Conservation (phyloP, 2,329 filamentous ascomycete species). For the Lecanicillium sp. region DNA sequence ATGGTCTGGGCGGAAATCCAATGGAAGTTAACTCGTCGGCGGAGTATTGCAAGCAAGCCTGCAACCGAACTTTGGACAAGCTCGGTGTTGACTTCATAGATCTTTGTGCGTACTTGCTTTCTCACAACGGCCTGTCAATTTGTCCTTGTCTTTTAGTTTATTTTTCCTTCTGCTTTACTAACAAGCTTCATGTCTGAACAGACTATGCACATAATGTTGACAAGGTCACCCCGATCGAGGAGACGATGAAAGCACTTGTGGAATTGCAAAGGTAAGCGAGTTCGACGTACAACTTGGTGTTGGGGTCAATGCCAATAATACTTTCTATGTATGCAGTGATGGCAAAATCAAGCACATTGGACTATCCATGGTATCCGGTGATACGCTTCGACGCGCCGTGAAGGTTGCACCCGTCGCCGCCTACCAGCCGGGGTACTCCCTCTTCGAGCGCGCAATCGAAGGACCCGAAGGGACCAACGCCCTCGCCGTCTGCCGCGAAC, state of each 20-base stretch:
- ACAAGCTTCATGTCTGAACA: not conserved
- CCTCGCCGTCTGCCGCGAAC: conserved; percentile 43
- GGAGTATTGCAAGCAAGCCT: conserved; percentile 14
- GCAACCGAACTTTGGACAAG: conserved; percentile 26
- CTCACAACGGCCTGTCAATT: conserved; percentile 36
- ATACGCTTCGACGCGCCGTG: conserved; percentile 40
- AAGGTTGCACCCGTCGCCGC: conserved; percentile 39
- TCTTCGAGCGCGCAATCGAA: conserved; percentile 51
- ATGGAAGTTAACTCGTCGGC: conserved; percentile 14
- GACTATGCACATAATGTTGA: conserved; percentile 9
- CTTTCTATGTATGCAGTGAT: conserved; percentile 26
- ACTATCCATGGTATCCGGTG: conserved; percentile 35
- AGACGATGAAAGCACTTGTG: conserved; percentile 38
- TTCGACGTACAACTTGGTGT: no score
- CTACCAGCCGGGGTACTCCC: conserved; percentile 44
- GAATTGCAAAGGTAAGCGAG: conserved; percentile 25
- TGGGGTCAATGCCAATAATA: not conserved
- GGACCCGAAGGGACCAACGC: conserved; percentile 33
- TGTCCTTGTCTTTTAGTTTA: conserved; percentile 8
- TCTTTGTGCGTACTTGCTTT: conserved; percentile 37
- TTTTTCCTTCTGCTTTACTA: not conserved
- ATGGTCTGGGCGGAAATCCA: conserved; percentile 9
- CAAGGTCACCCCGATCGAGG: conserved; percentile 28
- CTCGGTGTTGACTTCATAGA: conserved; percentile 43
- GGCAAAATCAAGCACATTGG: conserved; percentile 48